Evolutionary conservation across 768 basidiomycete genomes (phyloP).

Genomic region (Cystofilobasidium ferigula): DNA sequence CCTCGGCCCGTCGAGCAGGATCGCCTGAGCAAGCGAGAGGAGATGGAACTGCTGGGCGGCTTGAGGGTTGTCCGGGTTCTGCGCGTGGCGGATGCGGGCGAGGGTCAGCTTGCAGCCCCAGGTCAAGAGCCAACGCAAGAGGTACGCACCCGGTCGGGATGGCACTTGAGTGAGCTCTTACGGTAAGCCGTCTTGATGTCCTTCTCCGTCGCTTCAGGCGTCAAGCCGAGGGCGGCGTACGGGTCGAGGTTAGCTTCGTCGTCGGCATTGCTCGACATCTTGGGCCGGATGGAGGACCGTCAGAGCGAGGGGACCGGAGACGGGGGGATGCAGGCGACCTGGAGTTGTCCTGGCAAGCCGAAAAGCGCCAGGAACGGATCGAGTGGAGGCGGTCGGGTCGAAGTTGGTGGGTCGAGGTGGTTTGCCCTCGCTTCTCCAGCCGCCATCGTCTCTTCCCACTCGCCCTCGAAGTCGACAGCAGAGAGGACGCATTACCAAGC

Average conservation of each 20-base stretch:
- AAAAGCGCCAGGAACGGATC: too few relatives aligned
- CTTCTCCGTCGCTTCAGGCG: constrained; percentile 18
- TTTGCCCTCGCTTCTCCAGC: too few relatives aligned
- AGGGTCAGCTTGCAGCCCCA: background rate
- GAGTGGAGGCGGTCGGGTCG: too few relatives aligned
- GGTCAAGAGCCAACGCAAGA: background rate
- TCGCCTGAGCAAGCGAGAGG: constrained; percentile 20
- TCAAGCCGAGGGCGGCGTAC: constrained; percentile 21
- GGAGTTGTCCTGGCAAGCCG: too few relatives aligned
- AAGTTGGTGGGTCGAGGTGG: too few relatives aligned
- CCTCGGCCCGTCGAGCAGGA: constrained; percentile 22
- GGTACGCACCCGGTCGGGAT: constrained; percentile 25
- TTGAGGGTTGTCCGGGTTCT: constrained; percentile 26
- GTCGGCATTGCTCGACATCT: too few relatives aligned
- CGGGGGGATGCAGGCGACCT: too few relatives aligned
- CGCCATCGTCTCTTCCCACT: too few relatives aligned
- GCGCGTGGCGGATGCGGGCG: background rate
- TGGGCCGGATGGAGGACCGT: too few relatives aligned
- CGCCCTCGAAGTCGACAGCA: too few relatives aligned
- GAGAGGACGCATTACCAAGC: too few relatives aligned
- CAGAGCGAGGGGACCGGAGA: too few relatives aligned
- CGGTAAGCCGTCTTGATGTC: constrained; percentile 27
- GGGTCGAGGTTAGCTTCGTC: constrained; percentile 25
- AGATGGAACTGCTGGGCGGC: constrained; percentile 27
- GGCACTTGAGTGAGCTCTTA: constrained; percentile 19